Evolutionary conservation across 495 filamentous ascomycete genomes (phyloP).

Genomic region (Annulohypoxylon nitens): DNA sequence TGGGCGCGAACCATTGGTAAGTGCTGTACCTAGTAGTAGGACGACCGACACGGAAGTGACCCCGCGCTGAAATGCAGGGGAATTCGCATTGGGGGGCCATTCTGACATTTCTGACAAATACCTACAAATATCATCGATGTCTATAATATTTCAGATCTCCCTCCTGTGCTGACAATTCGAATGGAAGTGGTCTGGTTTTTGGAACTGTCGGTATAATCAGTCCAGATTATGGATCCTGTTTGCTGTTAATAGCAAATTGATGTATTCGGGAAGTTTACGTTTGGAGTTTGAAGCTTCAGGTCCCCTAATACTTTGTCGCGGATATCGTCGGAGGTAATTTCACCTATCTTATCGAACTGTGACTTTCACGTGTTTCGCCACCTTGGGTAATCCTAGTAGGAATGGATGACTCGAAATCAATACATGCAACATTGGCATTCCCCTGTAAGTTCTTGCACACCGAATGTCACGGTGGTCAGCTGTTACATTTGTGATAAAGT

Average conservation of each 20-base stretch:
- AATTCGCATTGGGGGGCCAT: constrained; percentile 2
- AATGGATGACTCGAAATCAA: neutral
- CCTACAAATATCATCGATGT: neutral
- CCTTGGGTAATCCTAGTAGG: neutral
- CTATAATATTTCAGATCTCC: neutral
- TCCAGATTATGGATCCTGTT: neutral
- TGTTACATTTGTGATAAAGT: neutral
- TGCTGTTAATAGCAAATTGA: neutral
- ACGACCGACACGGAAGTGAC: neutral
- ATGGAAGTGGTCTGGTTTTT: neutral
- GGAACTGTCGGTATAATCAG: neutral
- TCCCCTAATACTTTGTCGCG: too few species aligned
- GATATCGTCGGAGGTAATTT: neutral
- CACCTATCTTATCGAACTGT: neutral
- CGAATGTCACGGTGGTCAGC: neutral
- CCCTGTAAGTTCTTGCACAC: neutral
- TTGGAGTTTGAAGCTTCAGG: neutral
- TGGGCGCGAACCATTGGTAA: constrained; percentile 13
- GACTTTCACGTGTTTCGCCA: neutral
- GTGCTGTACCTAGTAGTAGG: neutral
- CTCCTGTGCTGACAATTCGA: neutral
- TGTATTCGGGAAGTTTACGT: neutral
- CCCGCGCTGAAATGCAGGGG: neutral
- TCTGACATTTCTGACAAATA: neutral
- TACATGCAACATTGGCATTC: neutral